phyloP scores from a whole-genome alignment of 1,284 basidiomycete species.

The Apiotrichum montevideense region DNA sequence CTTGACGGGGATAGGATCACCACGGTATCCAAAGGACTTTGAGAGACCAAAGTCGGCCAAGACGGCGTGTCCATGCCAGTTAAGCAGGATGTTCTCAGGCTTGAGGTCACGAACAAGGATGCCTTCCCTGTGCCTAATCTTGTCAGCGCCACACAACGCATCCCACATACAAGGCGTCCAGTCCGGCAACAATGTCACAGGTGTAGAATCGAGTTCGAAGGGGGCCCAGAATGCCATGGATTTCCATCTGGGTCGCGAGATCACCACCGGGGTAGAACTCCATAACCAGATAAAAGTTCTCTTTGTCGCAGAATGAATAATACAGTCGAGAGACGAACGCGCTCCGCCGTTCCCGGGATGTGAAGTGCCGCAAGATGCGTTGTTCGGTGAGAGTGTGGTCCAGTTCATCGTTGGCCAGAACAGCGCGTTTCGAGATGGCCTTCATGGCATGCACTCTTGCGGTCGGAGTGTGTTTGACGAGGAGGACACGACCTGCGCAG shows the following conservation, averaged over 20 bases:
- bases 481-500: slow-evolving; percentile 80
- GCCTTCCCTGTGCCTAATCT: slow-evolving; percentile 44
- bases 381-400: slow-evolving; percentile 94
- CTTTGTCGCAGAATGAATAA: slow-evolving; percentile 94
- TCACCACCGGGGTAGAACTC: slow-evolving; percentile 96
- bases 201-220: slow-evolving; percentile 93
- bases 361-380: slow-evolving; percentile 82
- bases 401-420: slow-evolving; percentile 88
- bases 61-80: slow-evolving; percentile 86
- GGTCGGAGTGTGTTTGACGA: slow-evolving; percentile 70
- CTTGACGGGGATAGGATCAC: slow-evolving; percentile 33
- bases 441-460: slow-evolving; percentile 81
- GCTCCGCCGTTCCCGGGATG: slow-evolving; percentile 58
- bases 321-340: slow-evolving; percentile 90
- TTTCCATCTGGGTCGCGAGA: slow-evolving; percentile 88
- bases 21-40: slow-evolving; percentile 37
- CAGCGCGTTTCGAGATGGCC: slow-evolving; percentile 92
- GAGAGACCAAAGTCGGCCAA: slow-evolving; percentile 82
- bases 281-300: slow-evolving; percentile 66
- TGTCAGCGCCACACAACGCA: not conserved
- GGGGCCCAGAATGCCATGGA: slow-evolving; percentile 84
- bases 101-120: slow-evolving; percentile 50
- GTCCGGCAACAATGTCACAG: slow-evolving; percentile 89
- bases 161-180: slow-evolving; percentile 63
- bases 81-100: slow-evolving; percentile 85